Evolutionary conservation across 495 filamentous ascomycete species (phyloP).

Genomic region (Saxispiralis lemnorum): DNA sequence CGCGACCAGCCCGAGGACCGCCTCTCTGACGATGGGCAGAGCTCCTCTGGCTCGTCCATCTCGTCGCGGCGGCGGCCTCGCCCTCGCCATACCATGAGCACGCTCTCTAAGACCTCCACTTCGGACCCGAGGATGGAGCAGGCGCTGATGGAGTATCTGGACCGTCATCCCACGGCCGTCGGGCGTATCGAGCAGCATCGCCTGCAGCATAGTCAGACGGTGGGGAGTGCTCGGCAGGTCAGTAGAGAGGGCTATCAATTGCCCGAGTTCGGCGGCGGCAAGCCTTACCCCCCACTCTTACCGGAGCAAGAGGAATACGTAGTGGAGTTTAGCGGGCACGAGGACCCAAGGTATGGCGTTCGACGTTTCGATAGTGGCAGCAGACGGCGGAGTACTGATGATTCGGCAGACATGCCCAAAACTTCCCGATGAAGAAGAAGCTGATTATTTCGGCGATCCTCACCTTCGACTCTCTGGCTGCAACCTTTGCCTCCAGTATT

Average conservation of each 20-base stretch:
- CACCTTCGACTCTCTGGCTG: conserved; percentile 19
- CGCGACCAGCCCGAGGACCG: not conserved
- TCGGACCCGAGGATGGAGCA: conserved; percentile 1
- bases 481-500: conserved; percentile 19
- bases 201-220: conserved; percentile 14
- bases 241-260: conserved; percentile 4
- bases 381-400: too few relatives aligned
- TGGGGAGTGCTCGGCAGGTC: conserved; percentile 5
- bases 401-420: conserved; percentile 29
- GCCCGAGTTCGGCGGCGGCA: conserved; percentile 18
- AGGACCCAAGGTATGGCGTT: conserved; percentile 24
- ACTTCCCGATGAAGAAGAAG: conserved; percentile 33
- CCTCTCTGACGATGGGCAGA: too few relatives aligned
- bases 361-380: too few relatives aligned
- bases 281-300: conserved; percentile 28
- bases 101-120: conserved; percentile 1
- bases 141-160: conserved; percentile 12
- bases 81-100: not conserved
- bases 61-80: not conserved
- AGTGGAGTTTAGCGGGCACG: conserved; percentile 34
- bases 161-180: conserved; percentile 17
- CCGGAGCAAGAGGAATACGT: conserved; percentile 29
- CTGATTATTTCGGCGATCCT: conserved; percentile 20
- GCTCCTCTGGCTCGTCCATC: not conserved
- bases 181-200: conserved; percentile 14